These are phyloP conservation scores for Rhizomucor miehei DNA, from an alignment of 371 early-diverging fungal genomes.

Conservation along the genomic window DNA sequence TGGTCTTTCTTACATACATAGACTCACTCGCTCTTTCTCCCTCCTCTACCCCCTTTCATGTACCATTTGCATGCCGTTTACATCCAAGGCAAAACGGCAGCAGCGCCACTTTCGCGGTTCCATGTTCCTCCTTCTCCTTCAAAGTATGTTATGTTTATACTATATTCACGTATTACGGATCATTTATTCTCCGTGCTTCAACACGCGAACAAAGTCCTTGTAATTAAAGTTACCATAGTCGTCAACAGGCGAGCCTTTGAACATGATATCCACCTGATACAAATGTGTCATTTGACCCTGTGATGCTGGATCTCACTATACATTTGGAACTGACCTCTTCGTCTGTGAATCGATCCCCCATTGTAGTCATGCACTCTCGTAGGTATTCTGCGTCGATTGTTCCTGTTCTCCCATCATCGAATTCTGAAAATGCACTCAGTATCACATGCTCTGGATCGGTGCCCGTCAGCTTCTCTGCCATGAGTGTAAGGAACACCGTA, in stretches of 20 bases:
- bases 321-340: slow-evolving; percentile 65
- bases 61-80: too few relatives aligned
- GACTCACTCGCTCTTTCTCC: too few relatives aligned
- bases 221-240: slow-evolving; percentile 84
- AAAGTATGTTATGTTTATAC: too few relatives aligned
- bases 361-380: slow-evolving; percentile 81
- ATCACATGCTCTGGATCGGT: slow-evolving; percentile 89
- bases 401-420: slow-evolving; percentile 85
- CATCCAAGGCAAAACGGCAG: too few relatives aligned
- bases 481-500: slow-evolving; percentile 90
- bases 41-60: too few relatives aligned
- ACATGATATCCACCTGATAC: slow-evolving; percentile 85
- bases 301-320: not conserved
- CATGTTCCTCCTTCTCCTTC: too few relatives aligned
- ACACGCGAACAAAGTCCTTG: slow-evolving; percentile 84
- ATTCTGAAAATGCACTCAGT: slow-evolving; percentile 82
- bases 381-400: slow-evolving; percentile 77
- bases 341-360: slow-evolving; percentile 90
- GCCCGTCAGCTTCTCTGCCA: slow-evolving; percentile 91
- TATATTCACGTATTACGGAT: slow-evolving; percentile 50
- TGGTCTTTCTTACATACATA: too few relatives aligned
- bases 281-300: not conserved
- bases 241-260: slow-evolving; percentile 86
- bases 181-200: slow-evolving; percentile 92
- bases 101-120: too few relatives aligned